These are phyloP conservation scores for Lentinula boryana DNA, from an alignment of 768 basidiomycete species.

Conservation along the genomic window DNA sequence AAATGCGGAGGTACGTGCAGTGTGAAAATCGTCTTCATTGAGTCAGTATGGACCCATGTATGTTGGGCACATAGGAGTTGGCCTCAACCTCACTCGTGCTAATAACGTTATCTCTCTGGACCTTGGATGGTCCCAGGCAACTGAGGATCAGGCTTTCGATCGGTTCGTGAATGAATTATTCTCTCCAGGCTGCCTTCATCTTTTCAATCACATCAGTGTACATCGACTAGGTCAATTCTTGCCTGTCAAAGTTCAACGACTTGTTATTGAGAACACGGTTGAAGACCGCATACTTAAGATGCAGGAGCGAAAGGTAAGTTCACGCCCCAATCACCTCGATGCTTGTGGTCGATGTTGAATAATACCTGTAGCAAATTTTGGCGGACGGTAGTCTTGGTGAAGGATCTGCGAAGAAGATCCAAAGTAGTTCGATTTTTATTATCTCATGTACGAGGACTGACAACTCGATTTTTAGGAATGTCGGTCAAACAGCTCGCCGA, in stretches of 20 bases:
- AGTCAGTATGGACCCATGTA: not conserved
- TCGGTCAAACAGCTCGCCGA: slow-evolving; percentile 46
- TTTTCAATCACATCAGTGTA: slow-evolving; percentile 15
- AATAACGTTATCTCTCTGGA: slow-evolving; percentile 62
- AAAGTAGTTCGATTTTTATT: slow-evolving; percentile 21
- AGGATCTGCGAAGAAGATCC: slow-evolving; percentile 53
- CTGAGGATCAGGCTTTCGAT: slow-evolving; percentile 58
- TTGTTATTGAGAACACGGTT: slow-evolving; percentile 55
- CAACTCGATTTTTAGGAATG: slow-evolving; percentile 23
- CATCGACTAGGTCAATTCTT: slow-evolving; percentile 54
- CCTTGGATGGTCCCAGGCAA: slow-evolving; percentile 58
- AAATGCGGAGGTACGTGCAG: slow-evolving; percentile 50
- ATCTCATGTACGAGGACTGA: not conserved
- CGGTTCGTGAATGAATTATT: slow-evolving; percentile 17
- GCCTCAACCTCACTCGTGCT: slow-evolving; percentile 57
- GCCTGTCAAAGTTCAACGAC: slow-evolving; percentile 44
- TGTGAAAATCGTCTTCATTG: not conserved
- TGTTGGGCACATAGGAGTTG: slow-evolving; percentile 25
- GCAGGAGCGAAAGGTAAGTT: slow-evolving; percentile 51
- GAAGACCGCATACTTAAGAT: slow-evolving; percentile 67
- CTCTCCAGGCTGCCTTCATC: not conserved
- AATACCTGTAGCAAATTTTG: slow-evolving; percentile 33
- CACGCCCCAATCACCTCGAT: not conserved
- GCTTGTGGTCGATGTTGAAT: not conserved
- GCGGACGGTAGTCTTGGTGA: slow-evolving; percentile 61